Evolutionary conservation across 805 yeast species (phyloP).

Genomic region (Diddensiella caesifluorescens): DNA sequence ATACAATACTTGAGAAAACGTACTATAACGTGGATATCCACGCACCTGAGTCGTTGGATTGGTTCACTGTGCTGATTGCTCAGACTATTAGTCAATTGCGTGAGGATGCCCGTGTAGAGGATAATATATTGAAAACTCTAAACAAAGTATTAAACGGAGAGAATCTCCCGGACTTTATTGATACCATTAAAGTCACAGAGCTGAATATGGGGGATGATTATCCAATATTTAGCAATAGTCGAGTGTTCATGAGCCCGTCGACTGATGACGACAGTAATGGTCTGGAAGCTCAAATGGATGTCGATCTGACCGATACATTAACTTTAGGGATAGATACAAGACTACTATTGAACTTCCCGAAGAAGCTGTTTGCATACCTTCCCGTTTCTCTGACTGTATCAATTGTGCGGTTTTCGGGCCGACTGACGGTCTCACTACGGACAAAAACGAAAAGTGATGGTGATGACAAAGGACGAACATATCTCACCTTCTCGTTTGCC

Average conservation of each 20-base stretch:
- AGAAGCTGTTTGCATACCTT: slow-evolving; percentile 75
- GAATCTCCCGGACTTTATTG: slow-evolving; percentile 75
- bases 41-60: slow-evolving; percentile 84
- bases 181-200: slow-evolving; percentile 72
- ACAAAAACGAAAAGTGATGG: slow-evolving; percentile 4
- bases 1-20: slow-evolving; percentile 74
- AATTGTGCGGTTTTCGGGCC: slow-evolving; percentile 84
- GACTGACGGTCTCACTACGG: slow-evolving; percentile 62
- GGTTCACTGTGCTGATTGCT: slow-evolving; percentile 94
- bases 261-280: slow-evolving; percentile 42
- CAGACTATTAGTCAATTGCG: slow-evolving; percentile 84
- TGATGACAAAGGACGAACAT: slow-evolving; percentile 38
- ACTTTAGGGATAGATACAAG: slow-evolving; percentile 83
- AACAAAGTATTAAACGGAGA: slow-evolving; percentile 57
- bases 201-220: slow-evolving; percentile 91
- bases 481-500: slow-evolving; percentile 80
- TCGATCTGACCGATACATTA: slow-evolving; percentile 79
- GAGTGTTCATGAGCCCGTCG: slow-evolving; percentile 47
- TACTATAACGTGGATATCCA: slow-evolving; percentile 88
- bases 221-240: slow-evolving; percentile 91
- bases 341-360: slow-evolving; percentile 72
- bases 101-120: slow-evolving; percentile 79
- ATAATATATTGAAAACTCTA: slow-evolving; percentile 76
- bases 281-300: slow-evolving; percentile 84
- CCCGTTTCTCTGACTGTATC: slow-evolving; percentile 85